Evolutionary conservation across 148 eudicot genomes (phyloP).

Genomic region (Diospyros kaki): DNA sequence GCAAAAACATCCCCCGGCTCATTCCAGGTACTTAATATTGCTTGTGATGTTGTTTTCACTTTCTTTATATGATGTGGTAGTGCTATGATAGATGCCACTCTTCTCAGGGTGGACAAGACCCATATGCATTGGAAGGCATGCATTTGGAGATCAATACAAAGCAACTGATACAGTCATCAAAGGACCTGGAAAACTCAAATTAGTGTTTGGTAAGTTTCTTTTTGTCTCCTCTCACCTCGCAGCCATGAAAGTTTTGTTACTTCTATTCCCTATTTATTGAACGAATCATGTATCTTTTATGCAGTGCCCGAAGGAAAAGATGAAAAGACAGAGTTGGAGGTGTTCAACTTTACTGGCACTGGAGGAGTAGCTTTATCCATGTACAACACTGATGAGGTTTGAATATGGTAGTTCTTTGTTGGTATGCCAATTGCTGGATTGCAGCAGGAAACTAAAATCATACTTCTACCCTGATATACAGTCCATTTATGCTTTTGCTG

Average conservation of each 20-base stretch:
- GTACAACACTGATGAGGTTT: slow-evolving; percentile 97
- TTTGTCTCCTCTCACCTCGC: not conserved
- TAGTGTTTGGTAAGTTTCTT: slow-evolving; percentile 67
- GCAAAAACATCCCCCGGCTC: slow-evolving; percentile 81
- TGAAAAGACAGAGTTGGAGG: slow-evolving; percentile 72
- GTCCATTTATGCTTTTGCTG: slow-evolving; percentile 86
- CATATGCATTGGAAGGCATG: slow-evolving; percentile 96
- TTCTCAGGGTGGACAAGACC: slow-evolving; percentile 79
- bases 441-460: slow-evolving; percentile 7
- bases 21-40: slow-evolving; percentile 48
- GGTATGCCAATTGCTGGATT: not conserved
- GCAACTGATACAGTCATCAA: slow-evolving; percentile 86
- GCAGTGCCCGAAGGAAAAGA: slow-evolving; percentile 79
- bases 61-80: not conserved
- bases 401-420: slow-evolving; percentile 11
- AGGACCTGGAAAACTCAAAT: slow-evolving; percentile 85
- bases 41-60: not conserved
- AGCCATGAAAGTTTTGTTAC: not conserved
- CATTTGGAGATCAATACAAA: slow-evolving; percentile 90
- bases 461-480: slow-evolving; percentile 7
- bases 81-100: not conserved
- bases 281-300: slow-evolving; percentile 3
- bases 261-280: not conserved
- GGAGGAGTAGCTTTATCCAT: slow-evolving; percentile 91
- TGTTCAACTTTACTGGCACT: slow-evolving; percentile 66